These are phyloP conservation scores for Mycena latifolia DNA, from an alignment of 768 basidiomycete genomes.

Conservation along the genomic window DNA sequence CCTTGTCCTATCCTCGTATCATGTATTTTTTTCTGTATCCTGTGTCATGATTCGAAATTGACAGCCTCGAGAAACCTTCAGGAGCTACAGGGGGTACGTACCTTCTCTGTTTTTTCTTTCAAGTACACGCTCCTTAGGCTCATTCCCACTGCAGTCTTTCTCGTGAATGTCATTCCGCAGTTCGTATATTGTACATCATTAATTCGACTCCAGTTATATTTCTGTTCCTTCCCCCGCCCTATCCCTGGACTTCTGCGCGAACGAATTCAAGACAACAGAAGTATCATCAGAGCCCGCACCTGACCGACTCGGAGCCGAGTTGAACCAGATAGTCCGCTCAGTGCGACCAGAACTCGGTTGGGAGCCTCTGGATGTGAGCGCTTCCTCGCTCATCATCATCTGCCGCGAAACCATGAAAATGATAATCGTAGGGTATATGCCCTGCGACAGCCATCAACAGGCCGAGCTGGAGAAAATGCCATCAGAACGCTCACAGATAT, in stretches of 20 bases:
- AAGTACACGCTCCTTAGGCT: too few relatives aligned
- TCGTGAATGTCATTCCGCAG: too few relatives aligned
- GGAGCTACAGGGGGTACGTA: too few relatives aligned
- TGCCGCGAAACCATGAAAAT: constrained; percentile 36
- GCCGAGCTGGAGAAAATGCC: background rate
- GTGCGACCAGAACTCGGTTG: constrained; percentile 1
- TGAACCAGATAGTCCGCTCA: constrained; percentile 20
- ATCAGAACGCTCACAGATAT: constrained; percentile 19
- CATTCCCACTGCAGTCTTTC: too few relatives aligned
- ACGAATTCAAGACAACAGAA: constrained; percentile 14
- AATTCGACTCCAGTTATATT: background rate
- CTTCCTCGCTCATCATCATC: constrained; percentile 30
- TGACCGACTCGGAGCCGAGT: background rate
- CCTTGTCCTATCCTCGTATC: too few relatives aligned
- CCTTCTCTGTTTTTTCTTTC: too few relatives aligned
- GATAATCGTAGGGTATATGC: constrained; percentile 35
- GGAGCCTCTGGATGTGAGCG: background rate
- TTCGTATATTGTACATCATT: background rate
- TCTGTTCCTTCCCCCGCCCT: background rate
- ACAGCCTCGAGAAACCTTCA: too few relatives aligned
- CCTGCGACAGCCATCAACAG: constrained; percentile 18
- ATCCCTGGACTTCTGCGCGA: background rate
- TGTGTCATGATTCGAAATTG: too few relatives aligned
- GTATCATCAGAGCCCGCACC: background rate
- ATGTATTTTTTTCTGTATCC: too few relatives aligned